These are phyloP conservation scores for Pseudotsuga menziesii DNA, from an alignment of 75 land plant genomes.

Conservation along the genomic window DNA sequence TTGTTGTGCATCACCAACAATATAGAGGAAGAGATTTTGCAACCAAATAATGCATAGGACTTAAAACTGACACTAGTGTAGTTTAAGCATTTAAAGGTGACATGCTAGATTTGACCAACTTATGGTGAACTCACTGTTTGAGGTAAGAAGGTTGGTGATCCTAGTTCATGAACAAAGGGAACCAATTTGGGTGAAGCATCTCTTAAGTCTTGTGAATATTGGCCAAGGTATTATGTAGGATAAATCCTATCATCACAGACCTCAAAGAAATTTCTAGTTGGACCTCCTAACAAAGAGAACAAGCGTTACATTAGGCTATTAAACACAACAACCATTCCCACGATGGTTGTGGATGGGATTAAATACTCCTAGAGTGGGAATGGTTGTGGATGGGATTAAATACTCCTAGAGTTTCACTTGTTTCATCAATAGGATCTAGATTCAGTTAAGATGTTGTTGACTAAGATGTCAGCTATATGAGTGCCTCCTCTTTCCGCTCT, in stretches of 20 bases:
- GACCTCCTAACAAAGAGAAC: slow-evolving; percentile 92
- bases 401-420: too few species aligned
- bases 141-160: not conserved
- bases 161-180: slow-evolving; percentile 5
- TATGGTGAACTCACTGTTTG: not conserved
- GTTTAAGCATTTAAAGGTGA: not conserved
- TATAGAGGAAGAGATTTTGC: not conserved
- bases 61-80: not conserved
- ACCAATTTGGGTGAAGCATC: not conserved
- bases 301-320: slow-evolving; percentile 55
- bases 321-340: slow-evolving; percentile 39
- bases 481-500: too few species aligned
- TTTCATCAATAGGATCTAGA: too few species aligned
- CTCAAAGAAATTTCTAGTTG: slow-evolving; percentile 69
- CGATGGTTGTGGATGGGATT: too few species aligned
- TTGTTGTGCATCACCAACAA: too few species aligned
- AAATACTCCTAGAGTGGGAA: too few species aligned
- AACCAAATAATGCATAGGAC: not conserved
- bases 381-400: too few species aligned
- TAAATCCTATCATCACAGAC: slow-evolving; percentile 52
- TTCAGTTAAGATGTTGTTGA: too few species aligned
- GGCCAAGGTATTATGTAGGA: not conserved
- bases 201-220: not conserved
- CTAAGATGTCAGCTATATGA: too few species aligned
- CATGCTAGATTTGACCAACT: not conserved